Evolutionary conservation across 306 rosid species (phyloP).

Genomic region (Arachis hypogaea): DNA sequence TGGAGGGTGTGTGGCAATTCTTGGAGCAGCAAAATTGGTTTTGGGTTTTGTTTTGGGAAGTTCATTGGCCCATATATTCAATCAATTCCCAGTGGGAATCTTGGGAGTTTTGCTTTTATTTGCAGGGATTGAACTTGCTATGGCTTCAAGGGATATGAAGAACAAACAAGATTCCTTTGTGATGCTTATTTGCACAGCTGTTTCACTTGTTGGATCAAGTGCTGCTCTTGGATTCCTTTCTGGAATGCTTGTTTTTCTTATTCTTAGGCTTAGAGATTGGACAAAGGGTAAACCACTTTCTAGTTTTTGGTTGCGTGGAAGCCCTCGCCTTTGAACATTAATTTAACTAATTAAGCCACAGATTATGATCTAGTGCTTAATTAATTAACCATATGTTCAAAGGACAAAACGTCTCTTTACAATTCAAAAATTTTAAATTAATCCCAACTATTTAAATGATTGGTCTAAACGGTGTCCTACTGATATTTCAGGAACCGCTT

Average conservation of each 20-base stretch:
- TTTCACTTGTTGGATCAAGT: constrained; percentile 69
- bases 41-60: constrained; percentile 69
- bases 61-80: constrained; percentile 57
- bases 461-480: no score
- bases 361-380: no score
- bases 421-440: no score
- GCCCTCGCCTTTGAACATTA: constrained; percentile 5
- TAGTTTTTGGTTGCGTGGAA: constrained; percentile 38
- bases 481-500: no score
- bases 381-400: no score
- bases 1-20: constrained; percentile 80
- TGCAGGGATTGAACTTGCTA: constrained; percentile 79
- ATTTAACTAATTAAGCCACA: no score
- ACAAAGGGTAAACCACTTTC: constrained; percentile 18
- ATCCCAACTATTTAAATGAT: no score
- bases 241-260: constrained; percentile 47
- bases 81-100: constrained; percentile 66
- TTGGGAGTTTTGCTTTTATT: constrained; percentile 69
- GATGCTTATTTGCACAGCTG: constrained; percentile 59
- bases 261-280: constrained; percentile 56
- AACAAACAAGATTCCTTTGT: constrained; percentile 63
- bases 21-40: constrained; percentile 61
- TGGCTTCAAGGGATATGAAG: constrained; percentile 76
- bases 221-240: constrained; percentile 69
- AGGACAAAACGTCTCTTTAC: no score